These are phyloP conservation scores for Coemansia reversa DNA, from an alignment of 192 early-diverging fungal genomes.

Conservation along the genomic window DNA sequence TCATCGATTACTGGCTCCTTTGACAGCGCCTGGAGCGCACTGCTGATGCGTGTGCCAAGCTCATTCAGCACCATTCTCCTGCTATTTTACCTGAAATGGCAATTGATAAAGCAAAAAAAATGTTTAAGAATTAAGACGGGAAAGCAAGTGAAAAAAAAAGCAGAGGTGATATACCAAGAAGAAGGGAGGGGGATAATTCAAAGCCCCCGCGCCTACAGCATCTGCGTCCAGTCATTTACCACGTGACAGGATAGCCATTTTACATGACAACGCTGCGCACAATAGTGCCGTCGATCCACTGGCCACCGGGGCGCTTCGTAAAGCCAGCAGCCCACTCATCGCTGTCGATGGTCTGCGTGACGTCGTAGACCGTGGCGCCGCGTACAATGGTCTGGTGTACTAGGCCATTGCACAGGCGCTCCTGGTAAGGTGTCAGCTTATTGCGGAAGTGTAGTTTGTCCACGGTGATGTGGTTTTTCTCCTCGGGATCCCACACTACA, in stretches of 20 bases:
- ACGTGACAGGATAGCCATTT: slow-evolving; percentile 2
- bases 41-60: slow-evolving; percentile 84
- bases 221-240: neutral
- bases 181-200: too few species aligned
- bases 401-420: slow-evolving; percentile 59
- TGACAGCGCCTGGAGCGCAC: slow-evolving; percentile 76
- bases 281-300: slow-evolving; percentile 45
- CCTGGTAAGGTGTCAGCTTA: slow-evolving; percentile 76
- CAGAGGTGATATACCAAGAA: too few species aligned
- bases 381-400: slow-evolving; percentile 74
- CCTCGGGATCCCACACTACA: slow-evolving; percentile 74
- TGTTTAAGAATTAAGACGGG: slow-evolving; percentile 1
- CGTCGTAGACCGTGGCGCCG: slow-evolving; percentile 59
- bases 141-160: neutral
- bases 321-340: slow-evolving; percentile 31
- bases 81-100: neutral
- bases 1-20: slow-evolving; percentile 87
- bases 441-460: slow-evolving; percentile 79
- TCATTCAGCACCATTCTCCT: slow-evolving; percentile 82
- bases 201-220: too few species aligned
- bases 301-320: slow-evolving; percentile 37
- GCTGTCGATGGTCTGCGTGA: slow-evolving; percentile 9
- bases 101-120: slow-evolving; percentile 5
- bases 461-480: slow-evolving; percentile 57
- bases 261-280: slow-evolving; percentile 4